These are phyloP conservation scores for Colletotrichum chlorophyti DNA, from an alignment of 2,329 filamentous ascomycete genomes.

Conservation along the genomic window DNA sequence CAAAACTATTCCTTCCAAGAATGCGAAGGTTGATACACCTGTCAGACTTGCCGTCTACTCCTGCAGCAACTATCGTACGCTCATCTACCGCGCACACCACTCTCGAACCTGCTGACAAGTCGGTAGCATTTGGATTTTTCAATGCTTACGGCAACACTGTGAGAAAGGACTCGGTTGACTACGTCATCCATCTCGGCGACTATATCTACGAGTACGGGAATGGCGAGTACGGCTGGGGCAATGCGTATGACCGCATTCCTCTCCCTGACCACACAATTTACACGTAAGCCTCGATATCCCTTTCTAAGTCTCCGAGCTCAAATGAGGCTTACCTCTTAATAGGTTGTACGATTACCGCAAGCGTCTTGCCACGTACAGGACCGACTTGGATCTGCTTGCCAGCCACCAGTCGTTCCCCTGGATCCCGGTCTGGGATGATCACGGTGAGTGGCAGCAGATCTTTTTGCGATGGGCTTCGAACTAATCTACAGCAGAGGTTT, in stretches of 20 bases:
- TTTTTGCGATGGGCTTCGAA: too few species aligned
- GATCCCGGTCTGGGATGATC: constrained; percentile 55
- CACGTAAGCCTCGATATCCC: constrained; percentile 39
- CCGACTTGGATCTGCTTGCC: constrained; percentile 48
- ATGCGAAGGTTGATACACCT: constrained; percentile 58
- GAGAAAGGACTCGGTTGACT: constrained; percentile 66
- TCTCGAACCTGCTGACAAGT: neutral
- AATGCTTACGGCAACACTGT: constrained; percentile 66
- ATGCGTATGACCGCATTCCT: constrained; percentile 58
- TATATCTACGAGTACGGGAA: constrained; percentile 67
- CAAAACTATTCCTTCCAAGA: constrained; percentile 68
- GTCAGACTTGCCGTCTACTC: constrained; percentile 74
- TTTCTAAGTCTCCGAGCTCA: constrained; percentile 33
- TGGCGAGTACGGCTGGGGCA: constrained; percentile 56
- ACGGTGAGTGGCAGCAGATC: constrained; percentile 51
- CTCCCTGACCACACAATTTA: constrained; percentile 58
- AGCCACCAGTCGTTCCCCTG: constrained; percentile 49
- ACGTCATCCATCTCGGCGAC: constrained; percentile 65
- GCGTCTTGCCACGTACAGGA: constrained; percentile 47
- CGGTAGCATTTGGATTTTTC: constrained; percentile 55
- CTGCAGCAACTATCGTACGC: constrained; percentile 70
- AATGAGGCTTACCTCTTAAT: constrained; percentile 31
- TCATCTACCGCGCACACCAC: neutral
- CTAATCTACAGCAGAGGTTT: constrained; percentile 49
- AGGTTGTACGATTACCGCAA: constrained; percentile 51